Base-by-base conservation (phyloP, 179 eudicot genomes). In the Gypsophila paniculata region DNA sequence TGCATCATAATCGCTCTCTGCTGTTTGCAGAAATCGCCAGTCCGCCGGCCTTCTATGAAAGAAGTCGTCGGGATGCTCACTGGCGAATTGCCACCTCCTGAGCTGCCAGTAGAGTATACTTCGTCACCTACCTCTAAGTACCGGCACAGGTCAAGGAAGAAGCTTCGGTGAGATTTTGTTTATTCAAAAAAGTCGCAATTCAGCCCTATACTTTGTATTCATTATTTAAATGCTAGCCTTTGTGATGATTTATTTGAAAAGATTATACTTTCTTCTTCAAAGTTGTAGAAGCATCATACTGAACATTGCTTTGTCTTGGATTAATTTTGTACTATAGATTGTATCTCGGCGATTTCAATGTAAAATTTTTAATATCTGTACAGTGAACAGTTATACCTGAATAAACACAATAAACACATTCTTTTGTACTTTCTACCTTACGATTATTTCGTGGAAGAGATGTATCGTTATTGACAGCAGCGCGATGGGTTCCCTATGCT, bases 11-110 rank as follows among this genome's bases (percentile, higher is more conserved):
- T 94, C 38, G 96, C 97, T 15, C 84, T 94, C 46, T 72, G 84
- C 58, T 94, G 99, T 85, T 78, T 94, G 74, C 99, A 94, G 78
- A 91, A 88, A 74, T 85, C 80, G 0, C 97, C 99, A 9, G 72
- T 72, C 7, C 70, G 78, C 0, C 77, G 99, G 55, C 99, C 97
- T 69, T 82, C 94, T 0, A 94, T 94, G 97, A 94, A 83, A 76
- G 96, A 94, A 69, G 90, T 90, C 32, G 96, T 87, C 17, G 94
- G 90, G 71, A 91, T 91, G 86, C 92, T 94, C 53, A 81, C 88
- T 2, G 97, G 99, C 9, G 96, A 90, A 42, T 68, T 88, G 36
- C 90, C 80, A 22, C 72, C 82, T 64, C 97, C 97, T 2, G 82
- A 77, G 74, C 64, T 91, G 39, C 99, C 99, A 13, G 72, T 78